phyloP scores from a whole-genome alignment of 2,329 filamentous ascomycete species.

The Onygenales sp. region DNA sequence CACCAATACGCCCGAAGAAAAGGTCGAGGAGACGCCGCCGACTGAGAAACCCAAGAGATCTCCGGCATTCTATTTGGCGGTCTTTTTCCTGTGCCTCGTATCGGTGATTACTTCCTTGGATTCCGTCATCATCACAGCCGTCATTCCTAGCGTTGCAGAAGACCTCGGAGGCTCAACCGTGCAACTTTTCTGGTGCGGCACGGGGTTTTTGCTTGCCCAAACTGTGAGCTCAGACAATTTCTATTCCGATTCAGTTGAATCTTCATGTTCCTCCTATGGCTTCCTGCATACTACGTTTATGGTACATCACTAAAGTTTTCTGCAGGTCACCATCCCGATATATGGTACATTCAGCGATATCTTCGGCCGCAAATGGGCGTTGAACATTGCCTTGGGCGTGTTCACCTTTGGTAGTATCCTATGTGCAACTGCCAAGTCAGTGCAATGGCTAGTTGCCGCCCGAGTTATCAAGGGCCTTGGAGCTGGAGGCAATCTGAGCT shows the following conservation, averaged over 20 bases:
- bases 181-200: conserved; percentile 4
- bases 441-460: conserved; percentile 38
- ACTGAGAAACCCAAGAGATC: background rate
- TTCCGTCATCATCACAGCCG: conserved; percentile 2
- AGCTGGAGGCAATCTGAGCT: conserved; percentile 38
- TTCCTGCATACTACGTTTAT: background rate
- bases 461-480: conserved; percentile 42
- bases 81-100: conserved; percentile 2
- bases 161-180: background rate
- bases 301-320: background rate
- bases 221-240: background rate
- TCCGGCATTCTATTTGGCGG: background rate
- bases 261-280: background rate
- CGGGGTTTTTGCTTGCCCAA: conserved; percentile 1
- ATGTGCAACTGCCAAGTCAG: conserved; percentile 29
- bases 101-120: conserved; percentile 2
- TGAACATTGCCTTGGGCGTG: conserved; percentile 23
- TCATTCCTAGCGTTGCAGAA: background rate
- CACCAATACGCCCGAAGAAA: background rate
- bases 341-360: conserved; percentile 8
- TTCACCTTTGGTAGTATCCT: conserved; percentile 37
- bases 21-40: background rate
- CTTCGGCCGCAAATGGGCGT: conserved; percentile 6
- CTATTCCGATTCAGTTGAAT: background rate
- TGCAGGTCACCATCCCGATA: conserved; percentile 3